Evolutionary conservation across 805 yeast species (phyloP), one percentile per base, ranked within the genome.

Genomic region (Candida takata): DNA sequence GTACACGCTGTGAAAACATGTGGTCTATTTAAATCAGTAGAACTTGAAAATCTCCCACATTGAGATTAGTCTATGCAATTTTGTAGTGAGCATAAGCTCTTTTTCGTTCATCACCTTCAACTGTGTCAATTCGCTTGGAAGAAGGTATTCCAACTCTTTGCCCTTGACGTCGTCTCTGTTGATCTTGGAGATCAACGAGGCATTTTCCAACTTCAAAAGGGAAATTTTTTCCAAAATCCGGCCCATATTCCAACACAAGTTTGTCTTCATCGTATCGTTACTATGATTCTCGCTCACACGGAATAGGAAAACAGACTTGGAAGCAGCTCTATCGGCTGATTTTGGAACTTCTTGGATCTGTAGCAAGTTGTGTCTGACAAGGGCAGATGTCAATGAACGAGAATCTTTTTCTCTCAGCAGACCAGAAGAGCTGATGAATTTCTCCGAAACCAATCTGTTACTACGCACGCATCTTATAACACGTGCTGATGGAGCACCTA

Each of bases 291-390:
- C 70, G 24, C 75, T 77, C 47, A 77, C 81, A 51, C 86, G 72
- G 68, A 86, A 92, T 24, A 88, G 69, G 54, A 76, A 92, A 20
- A 84, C 81, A 2, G 97, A 81, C 47, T 95, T 77, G 27, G 84
- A 77, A 0, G 97, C 95, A 3, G 95, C 88, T 47, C 97, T 71
- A 56, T 92, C 97, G 17, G 77, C 79, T 8, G 95, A 81, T 50
- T 90, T 74, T 10, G 97, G 97, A 20, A 92, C 82, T 61, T 92
- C 98, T 60, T 90, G 97, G 25, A 88, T 70, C 54, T 90, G 95
- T 14, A 88, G 64, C 14, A 84, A 71, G 42, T 88, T 86, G 44
- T 76, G 69, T 35, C 71, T 73, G 19, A 84, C 71, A 36, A 92
- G 62, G 24, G 74, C 72, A 31, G 81, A 73, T 29, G 87, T 62